Evolutionary conservation across 495 filamentous ascomycete species (phyloP), one percentile per base, ranked within the genome.

Genomic region (Penicillium steckii): DNA sequence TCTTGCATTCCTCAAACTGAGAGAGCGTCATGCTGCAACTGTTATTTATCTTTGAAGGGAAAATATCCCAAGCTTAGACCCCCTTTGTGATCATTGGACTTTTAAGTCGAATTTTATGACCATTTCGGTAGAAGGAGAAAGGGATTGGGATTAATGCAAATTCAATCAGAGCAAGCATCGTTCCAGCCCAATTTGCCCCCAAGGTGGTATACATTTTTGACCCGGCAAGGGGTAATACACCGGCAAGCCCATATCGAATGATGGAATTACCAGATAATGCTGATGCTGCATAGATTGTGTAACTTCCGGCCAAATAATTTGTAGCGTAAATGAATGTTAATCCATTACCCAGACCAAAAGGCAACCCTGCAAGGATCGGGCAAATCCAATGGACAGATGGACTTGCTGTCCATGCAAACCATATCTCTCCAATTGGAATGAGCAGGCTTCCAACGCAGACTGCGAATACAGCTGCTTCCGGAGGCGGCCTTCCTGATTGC

Each of bases 391-490:
- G 87, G 25, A 89, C 82, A 1, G 78, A 70, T 0, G 84, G 82
- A 0, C 77, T 75, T 32, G 81, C 85, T 0, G 89, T 91, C 88
- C 87, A 90, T n/a, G 81, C 77, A 63, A 92, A 91, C 64, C 78
- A 78, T 6, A 93, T 70, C 62, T 88, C 81, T 29, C 85, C 86
- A 22, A 85, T 71, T 0, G 89, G 83, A 0, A 83, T 80, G 0
- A 86, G 63, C 4, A 90, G 57, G 3, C 81, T 70, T 4, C 84
- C 88, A 27, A 90, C 67, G 50, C 76, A 83, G 53, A 90, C 82
- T n/a, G 87, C 74, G 18, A 73, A 69, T n/a, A 86, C 81, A 13
- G 80, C 83, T 12, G 86, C 83, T 57, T 91, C 88, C 4, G 88
- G 87, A 0, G 77, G 68, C 0, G 78, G 69, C 12, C 76, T 74